phyloP scores from a whole-genome alignment of 2,329 filamentous ascomycete species.

The Dactylella cylindrospora region DNA sequence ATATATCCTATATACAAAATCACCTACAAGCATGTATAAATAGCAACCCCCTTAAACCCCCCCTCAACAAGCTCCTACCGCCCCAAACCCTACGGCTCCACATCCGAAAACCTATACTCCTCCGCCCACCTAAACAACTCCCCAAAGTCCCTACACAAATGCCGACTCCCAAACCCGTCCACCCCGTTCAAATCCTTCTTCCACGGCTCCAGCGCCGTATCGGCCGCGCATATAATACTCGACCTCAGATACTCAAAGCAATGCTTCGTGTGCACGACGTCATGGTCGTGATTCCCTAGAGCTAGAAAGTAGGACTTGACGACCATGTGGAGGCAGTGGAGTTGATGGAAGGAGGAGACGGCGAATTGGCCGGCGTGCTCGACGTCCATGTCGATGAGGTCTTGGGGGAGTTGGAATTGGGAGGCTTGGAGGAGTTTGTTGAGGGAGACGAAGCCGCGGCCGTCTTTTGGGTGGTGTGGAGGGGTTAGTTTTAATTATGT shows the following conservation, averaged over 20 bases:
- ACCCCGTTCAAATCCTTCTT: slow-evolving; percentile 48
- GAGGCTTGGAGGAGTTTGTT: slow-evolving; percentile 26
- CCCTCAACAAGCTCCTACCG: no score
- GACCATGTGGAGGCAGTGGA: slow-evolving; percentile 53
- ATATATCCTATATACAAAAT: slow-evolving; percentile 6
- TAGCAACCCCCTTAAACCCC: no score
- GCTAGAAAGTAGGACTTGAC: slow-evolving; percentile 49
- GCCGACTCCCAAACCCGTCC: slow-evolving; percentile 27
- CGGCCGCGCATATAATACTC: slow-evolving; percentile 52
- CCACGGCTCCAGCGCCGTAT: slow-evolving; percentile 53
- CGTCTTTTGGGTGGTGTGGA: no score
- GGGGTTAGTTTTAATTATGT: no score
- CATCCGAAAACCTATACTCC: slow-evolving; percentile 18
- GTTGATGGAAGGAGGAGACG: slow-evolving; percentile 52
- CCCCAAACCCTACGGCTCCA: no score
- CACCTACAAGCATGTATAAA: no score
- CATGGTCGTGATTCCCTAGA: slow-evolving; percentile 51
- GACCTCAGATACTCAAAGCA: slow-evolving; percentile 54
- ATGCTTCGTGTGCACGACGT: slow-evolving; percentile 51
- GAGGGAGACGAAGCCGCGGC: slow-evolving; percentile 35
- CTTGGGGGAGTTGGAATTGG: slow-evolving; percentile 7
- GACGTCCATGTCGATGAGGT: slow-evolving; percentile 8
- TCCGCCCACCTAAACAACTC: slow-evolving; percentile 37
- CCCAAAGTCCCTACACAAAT: slow-evolving; percentile 36
- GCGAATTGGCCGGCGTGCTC: slow-evolving; percentile 26